Evolutionary conservation across 805 yeast species (phyloP), one percentile per base, ranked within the genome.

Genomic region (Ogataea allantospora): DNA sequence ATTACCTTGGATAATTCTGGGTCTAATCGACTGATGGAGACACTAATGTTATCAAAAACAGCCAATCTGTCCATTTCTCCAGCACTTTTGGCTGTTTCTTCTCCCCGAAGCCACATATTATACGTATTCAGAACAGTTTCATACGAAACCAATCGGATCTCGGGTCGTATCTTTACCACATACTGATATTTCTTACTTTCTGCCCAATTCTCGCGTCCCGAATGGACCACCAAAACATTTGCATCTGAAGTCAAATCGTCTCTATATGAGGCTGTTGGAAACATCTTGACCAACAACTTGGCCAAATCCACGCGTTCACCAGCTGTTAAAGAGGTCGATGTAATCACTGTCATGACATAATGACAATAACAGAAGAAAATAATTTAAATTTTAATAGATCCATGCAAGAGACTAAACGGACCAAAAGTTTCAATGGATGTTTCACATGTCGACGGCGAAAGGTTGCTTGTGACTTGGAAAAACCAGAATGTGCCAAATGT

Each of bases 401-500:
- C 16, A 36, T 10, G 13, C 26, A 30, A 34, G 43, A 38, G 36
- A 17, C 21, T 12, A 68, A 62, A 44, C 63, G 80, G 41, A 73
- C 76, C 7, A 88, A 88, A 55, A 80, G 93, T 0, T 88, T 86
- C 54, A 79, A 85, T 0, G 96, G 96, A 1, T 88, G 96, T 56
- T 86, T 86, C 68, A 85, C 95, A 0, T 88, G 96, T 53, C 70
- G 96, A 29, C 66, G 80, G 11, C 62, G 96, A 30, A 84, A 87
- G 58, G 80, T 88, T 32, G 79, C 84, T 41, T 88, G 96, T 60
- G 95, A 87, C 56, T 65, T 83, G 39, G 66, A 70, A 11, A 73
- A 71, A 46, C 96, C 96, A 0, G 56, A 63, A 10, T 88, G 96
- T 60, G 55, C 60, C n/a, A 71, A 84, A 40, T 88, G 96, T 58